Evolutionary conservation across 352 stramenopile species (phyloP), one percentile per base, ranked within the genome.

Genomic region (Nothophytophthora sp.): DNA sequence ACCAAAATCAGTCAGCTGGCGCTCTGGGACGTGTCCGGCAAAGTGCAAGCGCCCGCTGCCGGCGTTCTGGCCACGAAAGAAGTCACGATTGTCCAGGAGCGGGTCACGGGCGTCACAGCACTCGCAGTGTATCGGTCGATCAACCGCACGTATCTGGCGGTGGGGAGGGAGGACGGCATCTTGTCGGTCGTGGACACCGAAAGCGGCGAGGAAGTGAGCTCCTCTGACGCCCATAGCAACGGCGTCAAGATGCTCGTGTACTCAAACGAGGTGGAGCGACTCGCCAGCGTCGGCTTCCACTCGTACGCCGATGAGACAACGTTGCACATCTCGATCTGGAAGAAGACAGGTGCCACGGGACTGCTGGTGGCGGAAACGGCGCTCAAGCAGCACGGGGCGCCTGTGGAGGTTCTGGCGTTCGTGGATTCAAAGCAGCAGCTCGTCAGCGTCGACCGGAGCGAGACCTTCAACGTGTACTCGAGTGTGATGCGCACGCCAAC

Each of bases 301-400:
- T 82, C 78, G 19, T 89, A 86, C 47, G 66, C 76, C 5, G 81
- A 92, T 41, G 78, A 92, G 24, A 80, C 75, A 4, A 83, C 76
- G 29, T 48, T 76, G 35, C 65, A 89, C 37, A 72, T 92, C 19
- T 55, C 74, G 22, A 72, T 83, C 13, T 73, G 70, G 70, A 73
- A 69, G 37, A 74, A 76, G 15, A 63, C 63, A 8, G 61, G 67
- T 29, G 55, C 59, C 9, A 56, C 44, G 7, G 53, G 55, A 29
- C 54, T 63, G 28, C 27, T 81, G 39, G 20, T 41, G 15, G 55
- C 60, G 7, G 72, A 82, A 18, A 55, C 70, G 0, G 67, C 53
- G 22, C 62, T 83, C 19, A 70, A 42, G 35, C 59, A 67, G 15
- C 69, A 80, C 28, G 32, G 63, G 15, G 57, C 69, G 6, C 70